Conservation (phyloP, 2,329 filamentous ascomycete species). For the Hortaea werneckii region DNA sequence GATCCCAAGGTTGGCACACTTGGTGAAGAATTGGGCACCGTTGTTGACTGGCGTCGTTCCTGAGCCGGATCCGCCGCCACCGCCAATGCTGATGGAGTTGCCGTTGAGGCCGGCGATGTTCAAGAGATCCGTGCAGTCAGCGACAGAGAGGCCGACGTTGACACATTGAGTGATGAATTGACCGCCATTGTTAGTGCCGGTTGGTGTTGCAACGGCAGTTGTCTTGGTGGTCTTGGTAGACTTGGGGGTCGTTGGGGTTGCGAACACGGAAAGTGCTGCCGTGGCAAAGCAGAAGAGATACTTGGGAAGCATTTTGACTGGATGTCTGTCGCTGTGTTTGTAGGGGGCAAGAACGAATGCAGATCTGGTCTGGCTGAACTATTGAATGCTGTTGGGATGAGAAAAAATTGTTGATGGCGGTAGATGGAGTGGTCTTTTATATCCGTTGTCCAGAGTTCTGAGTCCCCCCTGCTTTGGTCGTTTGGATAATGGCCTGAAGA, state of each 20-base stretch:
- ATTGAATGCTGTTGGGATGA: too few relatives aligned
- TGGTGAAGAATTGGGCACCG: constrained; percentile 5
- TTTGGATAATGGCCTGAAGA: too few relatives aligned
- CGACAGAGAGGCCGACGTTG: constrained; percentile 6
- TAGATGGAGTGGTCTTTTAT: too few relatives aligned
- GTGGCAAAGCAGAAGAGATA: not conserved
- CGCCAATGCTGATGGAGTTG: constrained; percentile 5
- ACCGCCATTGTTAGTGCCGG: constrained; percentile 5
- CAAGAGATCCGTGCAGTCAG: constrained; percentile 7
- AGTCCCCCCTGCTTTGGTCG: too few relatives aligned
- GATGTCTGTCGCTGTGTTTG: too few relatives aligned
- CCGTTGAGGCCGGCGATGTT: constrained; percentile 8
- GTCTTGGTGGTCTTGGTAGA: constrained; percentile 1
- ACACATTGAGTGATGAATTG: constrained; percentile 5
- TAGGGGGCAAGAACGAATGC: too few relatives aligned
- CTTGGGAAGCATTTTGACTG: not conserved
- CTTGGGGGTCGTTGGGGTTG: not conserved
- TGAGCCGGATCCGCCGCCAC: not conserved
- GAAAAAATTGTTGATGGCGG: too few relatives aligned
- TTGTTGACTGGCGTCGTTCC: constrained; percentile 2
- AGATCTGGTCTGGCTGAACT: too few relatives aligned
- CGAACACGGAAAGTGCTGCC: not conserved
- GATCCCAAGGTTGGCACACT: constrained; percentile 7
- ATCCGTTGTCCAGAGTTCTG: too few relatives aligned
- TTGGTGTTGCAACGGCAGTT: not conserved